phyloP scores from a whole-genome alignment of 169 alveolate species.

The Theileria parva region DNA sequence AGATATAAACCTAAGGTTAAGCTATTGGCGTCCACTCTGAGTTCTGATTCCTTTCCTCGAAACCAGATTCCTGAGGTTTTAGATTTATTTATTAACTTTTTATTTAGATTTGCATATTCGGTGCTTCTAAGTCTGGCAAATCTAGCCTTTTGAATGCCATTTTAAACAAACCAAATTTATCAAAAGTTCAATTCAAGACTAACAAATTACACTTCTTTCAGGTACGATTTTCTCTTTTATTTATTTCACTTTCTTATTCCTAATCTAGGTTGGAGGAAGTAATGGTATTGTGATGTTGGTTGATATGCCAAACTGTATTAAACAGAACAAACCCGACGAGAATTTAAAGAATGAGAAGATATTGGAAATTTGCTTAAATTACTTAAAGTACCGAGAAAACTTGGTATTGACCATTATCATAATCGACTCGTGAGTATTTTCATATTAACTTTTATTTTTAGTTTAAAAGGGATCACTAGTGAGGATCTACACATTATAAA shows the following conservation, averaged over 20 bases:
- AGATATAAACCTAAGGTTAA: conserved; percentile 71
- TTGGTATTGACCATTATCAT: conserved; percentile 70
- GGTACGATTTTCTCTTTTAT: conserved; percentile 32
- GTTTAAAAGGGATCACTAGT: conserved; percentile 72
- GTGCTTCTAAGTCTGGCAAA: conserved; percentile 77
- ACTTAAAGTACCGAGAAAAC: conserved; percentile 68
- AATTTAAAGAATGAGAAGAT: conserved; percentile 62
- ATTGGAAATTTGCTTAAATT: conserved; percentile 68
- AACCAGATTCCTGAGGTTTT: conserved; percentile 61
- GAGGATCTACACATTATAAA: conserved; percentile 73
- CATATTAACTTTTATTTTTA: not conserved
- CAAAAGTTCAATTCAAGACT: conserved; percentile 67
- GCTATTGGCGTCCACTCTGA: conserved; percentile 37
- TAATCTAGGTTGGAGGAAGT: conserved; percentile 59
- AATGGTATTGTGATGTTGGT: conserved; percentile 75
- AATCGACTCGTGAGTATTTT: conserved; percentile 57
- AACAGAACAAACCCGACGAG: conserved; percentile 70
- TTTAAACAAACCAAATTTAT: conserved; percentile 69
- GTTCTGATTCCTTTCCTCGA: conserved; percentile 29
- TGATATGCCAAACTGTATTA: conserved; percentile 81
- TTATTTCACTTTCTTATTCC: not conserved
- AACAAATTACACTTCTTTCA: conserved; percentile 71
- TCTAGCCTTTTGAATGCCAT: conserved; percentile 75
- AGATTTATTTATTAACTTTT: not conserved
- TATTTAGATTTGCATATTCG: conserved; percentile 72